phyloP scores from a whole-genome alignment of 2,329 filamentous ascomycete genomes.

The Metarhizium brunneum region DNA sequence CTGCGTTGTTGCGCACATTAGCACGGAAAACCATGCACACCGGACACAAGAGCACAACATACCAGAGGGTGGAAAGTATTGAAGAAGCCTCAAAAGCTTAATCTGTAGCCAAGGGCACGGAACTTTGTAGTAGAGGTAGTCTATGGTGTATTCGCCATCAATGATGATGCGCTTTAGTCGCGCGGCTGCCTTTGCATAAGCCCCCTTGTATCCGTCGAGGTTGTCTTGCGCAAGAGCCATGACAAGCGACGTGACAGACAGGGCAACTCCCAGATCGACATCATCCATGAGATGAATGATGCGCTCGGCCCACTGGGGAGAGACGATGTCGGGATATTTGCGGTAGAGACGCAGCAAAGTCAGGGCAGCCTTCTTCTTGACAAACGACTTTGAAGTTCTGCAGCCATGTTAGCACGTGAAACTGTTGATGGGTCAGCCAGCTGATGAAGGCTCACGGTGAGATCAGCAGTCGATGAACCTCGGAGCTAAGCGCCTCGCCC shows the following conservation, averaged over 20 bases:
- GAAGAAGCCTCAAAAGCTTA: slow-evolving; percentile 81
- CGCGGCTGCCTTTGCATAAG: slow-evolving; percentile 87
- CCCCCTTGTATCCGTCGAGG: slow-evolving; percentile 86
- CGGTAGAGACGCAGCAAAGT: slow-evolving; percentile 89
- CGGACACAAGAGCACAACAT: slow-evolving; percentile 16
- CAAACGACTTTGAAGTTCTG: slow-evolving; percentile 79
- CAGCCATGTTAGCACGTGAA: neutral
- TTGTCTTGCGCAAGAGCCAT: slow-evolving; percentile 93
- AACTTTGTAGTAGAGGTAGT: slow-evolving; percentile 99
- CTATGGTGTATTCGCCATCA: slow-evolving; percentile 77
- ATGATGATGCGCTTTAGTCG: slow-evolving; percentile 83
- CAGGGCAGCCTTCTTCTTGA: slow-evolving; percentile 97
- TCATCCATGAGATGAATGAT: slow-evolving; percentile 99
- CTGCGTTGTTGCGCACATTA: slow-evolving; percentile 32
- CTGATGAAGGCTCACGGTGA: slow-evolving; percentile 55
- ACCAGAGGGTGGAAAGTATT: slow-evolving; percentile 95
- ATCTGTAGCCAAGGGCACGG: slow-evolving; percentile 98
- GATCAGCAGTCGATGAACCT: slow-evolving; percentile 89
- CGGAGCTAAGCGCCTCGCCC: slow-evolving; percentile 84
- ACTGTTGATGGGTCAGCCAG: neutral
- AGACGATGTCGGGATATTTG: slow-evolving; percentile 87
- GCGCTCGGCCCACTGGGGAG: slow-evolving; percentile 93
- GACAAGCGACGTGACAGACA: slow-evolving; percentile 91
- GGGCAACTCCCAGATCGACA: slow-evolving; percentile 80
- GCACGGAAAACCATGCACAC: neutral